Percentiles rank a stretch among this genome's conserved stretches.
Evolutionary conservation across 2,329 filamentous ascomycete genomes (phyloP).

Genomic region (Penicillium hesseltinei): DNA sequence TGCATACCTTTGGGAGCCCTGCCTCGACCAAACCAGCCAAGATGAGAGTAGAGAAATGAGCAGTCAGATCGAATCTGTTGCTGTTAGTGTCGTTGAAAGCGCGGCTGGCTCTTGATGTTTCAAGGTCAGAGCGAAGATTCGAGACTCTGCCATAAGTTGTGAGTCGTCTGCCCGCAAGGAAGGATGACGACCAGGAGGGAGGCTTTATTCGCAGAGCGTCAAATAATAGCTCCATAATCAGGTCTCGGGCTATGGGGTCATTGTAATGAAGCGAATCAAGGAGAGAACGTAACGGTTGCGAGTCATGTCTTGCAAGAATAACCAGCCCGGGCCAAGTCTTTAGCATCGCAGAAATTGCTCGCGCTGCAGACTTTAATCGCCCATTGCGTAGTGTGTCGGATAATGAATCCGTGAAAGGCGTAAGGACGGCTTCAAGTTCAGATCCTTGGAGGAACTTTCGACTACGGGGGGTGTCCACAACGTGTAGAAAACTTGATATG

Average conservation of each 20-base stretch:
- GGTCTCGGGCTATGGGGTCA: constrained; percentile 61
- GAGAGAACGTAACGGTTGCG: constrained; percentile 78
- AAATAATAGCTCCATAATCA: constrained; percentile 85
- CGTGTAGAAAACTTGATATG: constrained; percentile 80
- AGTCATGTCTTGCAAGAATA: constrained; percentile 82
- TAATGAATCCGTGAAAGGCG: constrained; percentile 83
- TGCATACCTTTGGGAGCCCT: constrained; percentile 60
- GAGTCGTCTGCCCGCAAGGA: constrained; percentile 83
- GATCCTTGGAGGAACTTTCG: constrained; percentile 82
- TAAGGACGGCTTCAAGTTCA: constrained; percentile 85
- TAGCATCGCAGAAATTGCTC: constrained; percentile 85
- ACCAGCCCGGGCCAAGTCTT: constrained; percentile 94
- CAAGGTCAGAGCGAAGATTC: constrained; percentile 67
- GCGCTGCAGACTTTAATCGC: constrained; percentile 78
- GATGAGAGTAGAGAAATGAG: constrained; percentile 89
- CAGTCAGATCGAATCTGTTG: constrained; percentile 67
- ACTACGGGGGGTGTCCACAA: constrained; percentile 79
- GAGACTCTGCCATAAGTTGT: constrained; percentile 96
- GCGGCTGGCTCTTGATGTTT: constrained; percentile 51
- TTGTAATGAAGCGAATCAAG: constrained; percentile 63
- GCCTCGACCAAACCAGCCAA: constrained; percentile 81
- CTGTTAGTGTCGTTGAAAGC: constrained; percentile 67
- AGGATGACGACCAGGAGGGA: constrained; percentile 91
- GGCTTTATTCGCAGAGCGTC: constrained; percentile 84
- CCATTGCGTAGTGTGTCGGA: constrained; percentile 57